phyloP scores from a whole-genome alignment of 139 green algal genomes.

The Zygnema cylindricum region DNA sequence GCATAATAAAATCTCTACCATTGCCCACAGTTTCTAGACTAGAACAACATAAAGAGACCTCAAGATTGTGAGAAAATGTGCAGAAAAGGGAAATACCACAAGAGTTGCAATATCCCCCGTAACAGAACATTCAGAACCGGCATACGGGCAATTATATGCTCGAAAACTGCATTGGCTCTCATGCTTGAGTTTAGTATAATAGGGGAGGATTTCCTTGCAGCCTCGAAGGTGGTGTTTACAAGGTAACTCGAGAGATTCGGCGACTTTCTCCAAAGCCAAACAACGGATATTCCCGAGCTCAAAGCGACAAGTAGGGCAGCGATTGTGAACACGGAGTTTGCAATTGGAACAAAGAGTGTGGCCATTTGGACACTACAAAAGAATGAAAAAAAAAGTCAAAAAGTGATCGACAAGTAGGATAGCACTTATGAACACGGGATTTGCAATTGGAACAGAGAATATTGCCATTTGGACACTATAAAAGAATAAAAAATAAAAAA shows the following conservation, averaged over 20 bases:
- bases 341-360: conserved; percentile 55
- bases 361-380: conserved; percentile 55
- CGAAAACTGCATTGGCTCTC: conserved; percentile 45
- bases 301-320: conserved; percentile 54
- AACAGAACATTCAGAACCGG: conserved; percentile 53
- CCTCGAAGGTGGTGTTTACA: conserved; percentile 28
- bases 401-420: conserved; percentile 44
- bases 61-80: too few relatives aligned
- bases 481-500: not conserved
- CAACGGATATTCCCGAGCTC: conserved; percentile 57
- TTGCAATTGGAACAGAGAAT: conserved; percentile 56
- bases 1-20: too few relatives aligned
- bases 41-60: too few relatives aligned
- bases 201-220: conserved; percentile 40
- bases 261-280: conserved; percentile 56
- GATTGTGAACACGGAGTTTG: conserved; percentile 52
- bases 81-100: too few relatives aligned
- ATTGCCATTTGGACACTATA: conserved; percentile 57
- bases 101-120: too few relatives aligned
- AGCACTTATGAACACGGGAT: conserved; percentile 50
- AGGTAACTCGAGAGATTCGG: conserved; percentile 49
- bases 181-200: conserved; percentile 57
- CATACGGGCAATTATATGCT: conserved; percentile 58
- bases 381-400: conserved; percentile 9
- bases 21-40: too few relatives aligned